Conservation (phyloP, 768 basidiomycete genomes). For the Panus rudis region DNA sequence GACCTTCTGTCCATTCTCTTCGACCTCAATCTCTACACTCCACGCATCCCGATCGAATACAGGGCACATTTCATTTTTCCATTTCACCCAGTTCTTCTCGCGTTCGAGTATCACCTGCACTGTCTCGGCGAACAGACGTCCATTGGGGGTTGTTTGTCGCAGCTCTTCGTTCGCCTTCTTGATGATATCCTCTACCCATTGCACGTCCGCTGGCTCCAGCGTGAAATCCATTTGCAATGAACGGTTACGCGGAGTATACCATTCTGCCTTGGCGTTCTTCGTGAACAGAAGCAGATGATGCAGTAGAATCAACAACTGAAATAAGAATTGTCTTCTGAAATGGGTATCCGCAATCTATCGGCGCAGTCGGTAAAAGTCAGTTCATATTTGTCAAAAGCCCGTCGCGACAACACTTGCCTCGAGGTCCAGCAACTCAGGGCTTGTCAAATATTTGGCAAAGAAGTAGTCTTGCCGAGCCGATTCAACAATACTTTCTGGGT, state of each 20-base stretch:
- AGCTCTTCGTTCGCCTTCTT: slow-evolving; percentile 49
- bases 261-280: slow-evolving; percentile 52
- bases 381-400: background rate
- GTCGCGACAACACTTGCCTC: slow-evolving; percentile 48
- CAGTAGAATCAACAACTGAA: slow-evolving; percentile 77
- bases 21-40: slow-evolving; percentile 38
- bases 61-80: slow-evolving; percentile 80
- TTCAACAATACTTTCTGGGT: slow-evolving; percentile 43
- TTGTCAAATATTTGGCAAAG: slow-evolving; percentile 91
- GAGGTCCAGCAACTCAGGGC: slow-evolving; percentile 77
- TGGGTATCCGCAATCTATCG: slow-evolving; percentile 78
- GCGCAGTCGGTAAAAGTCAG: slow-evolving; percentile 9
- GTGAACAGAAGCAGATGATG: slow-evolving; percentile 73
- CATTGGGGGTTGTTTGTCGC: slow-evolving; percentile 71
- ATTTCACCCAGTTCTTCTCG: slow-evolving; percentile 85
- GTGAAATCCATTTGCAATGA: slow-evolving; percentile 83
- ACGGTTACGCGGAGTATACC: slow-evolving; percentile 61
- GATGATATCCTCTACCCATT: slow-evolving; percentile 73
- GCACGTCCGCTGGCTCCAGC: slow-evolving; percentile 54
- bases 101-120: slow-evolving; percentile 65
- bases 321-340: slow-evolving; percentile 89
- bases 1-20: slow-evolving; percentile 12
- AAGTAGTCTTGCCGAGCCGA: slow-evolving; percentile 64
- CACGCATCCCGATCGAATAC: slow-evolving; percentile 74
- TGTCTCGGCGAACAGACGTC: slow-evolving; percentile 70